phyloP scores from a whole-genome alignment of 75 land plant species.

The Pinus tabuliformis region DNA sequence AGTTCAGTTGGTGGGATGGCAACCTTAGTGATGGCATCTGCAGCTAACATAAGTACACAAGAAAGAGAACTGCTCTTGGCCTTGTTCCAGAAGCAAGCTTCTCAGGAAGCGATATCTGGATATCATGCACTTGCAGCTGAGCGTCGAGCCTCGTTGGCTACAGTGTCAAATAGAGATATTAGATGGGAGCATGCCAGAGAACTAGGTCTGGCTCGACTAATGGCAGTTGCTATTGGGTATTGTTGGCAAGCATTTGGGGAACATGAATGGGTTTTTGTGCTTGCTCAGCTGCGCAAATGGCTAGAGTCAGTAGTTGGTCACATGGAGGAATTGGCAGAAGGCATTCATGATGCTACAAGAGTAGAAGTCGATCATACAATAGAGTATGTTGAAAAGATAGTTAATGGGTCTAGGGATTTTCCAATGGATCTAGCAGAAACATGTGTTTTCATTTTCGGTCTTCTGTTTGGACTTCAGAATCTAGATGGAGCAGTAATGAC shows the following conservation, averaged over 20 bases:
- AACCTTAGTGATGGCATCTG: constrained; percentile 29
- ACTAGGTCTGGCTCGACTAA: constrained; percentile 50
- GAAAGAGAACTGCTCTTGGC: constrained; percentile 51
- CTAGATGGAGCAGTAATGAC: constrained; percentile 17
- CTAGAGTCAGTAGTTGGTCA: constrained; percentile 59
- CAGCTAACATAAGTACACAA: constrained; percentile 26
- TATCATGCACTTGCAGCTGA: constrained; percentile 16
- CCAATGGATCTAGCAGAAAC: constrained; percentile 32
- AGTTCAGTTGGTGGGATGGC: constrained; percentile 25
- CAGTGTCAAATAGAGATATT: constrained; percentile 2
- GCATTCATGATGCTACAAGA: constrained; percentile 28
- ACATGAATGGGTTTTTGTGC: constrained; percentile 77
- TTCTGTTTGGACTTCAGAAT: constrained; percentile 31
- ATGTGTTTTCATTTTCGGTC: constrained; percentile 56
- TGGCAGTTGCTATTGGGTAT: constrained; percentile 65
- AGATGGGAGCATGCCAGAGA: constrained; percentile 15
- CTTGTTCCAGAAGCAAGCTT: constrained; percentile 60
- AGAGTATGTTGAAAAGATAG: constrained; percentile 18
- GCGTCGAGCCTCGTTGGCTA: constrained; percentile 14
- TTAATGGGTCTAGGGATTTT: constrained; percentile 15
- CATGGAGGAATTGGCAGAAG: constrained; percentile 66
- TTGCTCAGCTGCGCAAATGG: constrained; percentile 54
- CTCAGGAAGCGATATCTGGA: constrained; percentile 8
- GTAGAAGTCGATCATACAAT: constrained; percentile 8
- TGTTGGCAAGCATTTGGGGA: constrained; percentile 82